Evolutionary conservation across 1,284 basidiomycete genomes (phyloP).

Genomic region (Fomitiporia mediterranea): DNA sequence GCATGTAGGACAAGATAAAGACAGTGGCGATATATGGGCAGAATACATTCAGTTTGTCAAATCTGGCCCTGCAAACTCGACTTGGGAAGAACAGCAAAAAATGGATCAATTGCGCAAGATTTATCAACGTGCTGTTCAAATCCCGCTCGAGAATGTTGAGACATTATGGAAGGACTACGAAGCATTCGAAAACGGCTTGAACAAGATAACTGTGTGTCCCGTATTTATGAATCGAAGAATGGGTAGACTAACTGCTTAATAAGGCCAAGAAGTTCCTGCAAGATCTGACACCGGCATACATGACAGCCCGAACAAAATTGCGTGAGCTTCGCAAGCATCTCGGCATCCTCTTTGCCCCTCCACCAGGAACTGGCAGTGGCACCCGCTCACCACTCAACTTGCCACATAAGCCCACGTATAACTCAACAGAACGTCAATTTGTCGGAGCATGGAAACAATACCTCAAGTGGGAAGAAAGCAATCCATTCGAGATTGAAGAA

Average conservation of each 20-base stretch:
- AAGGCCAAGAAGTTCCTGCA: slow-evolving; percentile 93
- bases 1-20: slow-evolving; percentile 84
- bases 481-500: slow-evolving; percentile 91
- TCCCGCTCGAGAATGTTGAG: slow-evolving; percentile 93
- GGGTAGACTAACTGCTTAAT: too few species aligned
- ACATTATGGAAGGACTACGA: slow-evolving; percentile 94
- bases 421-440: slow-evolving; percentile 64
- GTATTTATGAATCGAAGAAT: too few species aligned
- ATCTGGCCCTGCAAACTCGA: slow-evolving; percentile 73
- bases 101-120: slow-evolving; percentile 91
- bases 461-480: slow-evolving; percentile 93
- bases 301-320: slow-evolving; percentile 90
- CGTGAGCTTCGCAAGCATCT: slow-evolving; percentile 80
- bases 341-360: slow-evolving; percentile 54
- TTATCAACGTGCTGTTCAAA: slow-evolving; percentile 90
- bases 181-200: slow-evolving; percentile 86
- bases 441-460: slow-evolving; percentile 89
- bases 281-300: slow-evolving; percentile 79
- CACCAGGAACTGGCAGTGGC: slow-evolving; percentile 29
- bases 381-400: slow-evolving; percentile 50
- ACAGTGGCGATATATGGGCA: slow-evolving; percentile 71
- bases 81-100: slow-evolving; percentile 95
- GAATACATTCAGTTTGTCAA: slow-evolving; percentile 84
- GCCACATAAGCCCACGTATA: slow-evolving; percentile 73
- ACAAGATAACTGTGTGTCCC: slow-evolving; percentile 75